These are phyloP conservation scores for Rhodosporidiobolus odoratus DNA, from an alignment of 768 basidiomycete genomes.

Conservation along the genomic window DNA sequence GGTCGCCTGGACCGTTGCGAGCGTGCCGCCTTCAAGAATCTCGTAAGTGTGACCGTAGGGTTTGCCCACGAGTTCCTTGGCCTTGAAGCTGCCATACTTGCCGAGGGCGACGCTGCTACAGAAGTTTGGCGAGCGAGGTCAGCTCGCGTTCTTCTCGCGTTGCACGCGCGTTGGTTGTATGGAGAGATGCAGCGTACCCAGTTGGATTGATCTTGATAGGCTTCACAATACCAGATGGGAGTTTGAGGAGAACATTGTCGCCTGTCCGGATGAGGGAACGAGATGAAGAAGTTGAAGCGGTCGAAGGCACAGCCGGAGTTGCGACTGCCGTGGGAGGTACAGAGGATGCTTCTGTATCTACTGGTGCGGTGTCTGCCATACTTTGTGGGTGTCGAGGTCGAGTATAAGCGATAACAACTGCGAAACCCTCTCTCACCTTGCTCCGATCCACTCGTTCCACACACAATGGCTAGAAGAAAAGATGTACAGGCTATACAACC, in stretches of 20 bases:
- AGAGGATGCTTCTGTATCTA: background rate
- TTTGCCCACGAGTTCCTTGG: conserved; percentile 65
- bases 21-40: conserved; percentile 61
- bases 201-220: conserved; percentile 67
- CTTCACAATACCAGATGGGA: conserved; percentile 75
- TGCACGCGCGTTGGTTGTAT: background rate
- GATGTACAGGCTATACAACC: background rate
- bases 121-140: background rate
- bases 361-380: conserved; percentile 3
- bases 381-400: background rate
- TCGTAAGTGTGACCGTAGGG: conserved; percentile 87
- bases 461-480: background rate
- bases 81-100: conserved; percentile 76
- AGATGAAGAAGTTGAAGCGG: background rate
- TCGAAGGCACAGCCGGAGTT: background rate
- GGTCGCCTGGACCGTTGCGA: conserved; percentile 59
- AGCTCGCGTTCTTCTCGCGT: no score
- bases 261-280: conserved; percentile 55
- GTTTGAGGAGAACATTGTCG: conserved; percentile 68
- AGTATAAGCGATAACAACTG: background rate
- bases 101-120: conserved; percentile 69
- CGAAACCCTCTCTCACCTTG: background rate
- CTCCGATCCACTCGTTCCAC: background rate
- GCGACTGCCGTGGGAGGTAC: background rate
- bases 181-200: conserved; percentile 54